Evolutionary conservation across 2,329 filamentous ascomycete species (phyloP), one percentile per base, ranked within the genome.

Genomic region (Diaporthe capsici): DNA sequence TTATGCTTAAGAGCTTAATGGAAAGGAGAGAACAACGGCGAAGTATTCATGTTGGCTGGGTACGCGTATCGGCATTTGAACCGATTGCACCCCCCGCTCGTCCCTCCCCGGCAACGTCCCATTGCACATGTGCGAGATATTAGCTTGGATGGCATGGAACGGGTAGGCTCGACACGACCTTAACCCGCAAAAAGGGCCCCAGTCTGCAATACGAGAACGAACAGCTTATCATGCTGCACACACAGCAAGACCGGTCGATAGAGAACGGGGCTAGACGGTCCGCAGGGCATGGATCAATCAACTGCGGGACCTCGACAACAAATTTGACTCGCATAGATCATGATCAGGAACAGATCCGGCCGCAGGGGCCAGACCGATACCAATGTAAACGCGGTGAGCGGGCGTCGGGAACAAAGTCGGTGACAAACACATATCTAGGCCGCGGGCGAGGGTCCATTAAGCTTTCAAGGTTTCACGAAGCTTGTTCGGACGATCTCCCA

Each of bases 401-500:
- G 47, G 31, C 13, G n/a, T 51, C 31, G 31, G 49, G 22, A 68
- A 5, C 39, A 13, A 22, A 47, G 9, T 20, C n/a, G 34, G 47
- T 15, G 61, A 34, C 4, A 12, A 63, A 28, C 15, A 47, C 17
- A 47, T 22, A 31, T 17, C 8, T 28, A 22, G 25, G 39, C 61
- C 15, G 13, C 44, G 44, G 20, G 10, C 34, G 47, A 68, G 31
- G 34, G 47, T 31, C 31, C 25, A 2, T 17, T 12, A 68, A 68
- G 65, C 34, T 53, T 68, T 53, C 47, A 68, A 39, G 63, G 63
- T 68, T 68, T 53, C 44, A 68, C 53, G 31, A 68, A 68, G 47
- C 65, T 68, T 68, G 65, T 68, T 68, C 47, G 47, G 65, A 68
- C 49, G 60, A 65, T 65, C 60, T 65, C n/a, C 60, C 60, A 65